Evolutionary conservation across 495 filamentous ascomycete genomes (phyloP).

Genomic region (Tuber microsphaerosporum): DNA sequence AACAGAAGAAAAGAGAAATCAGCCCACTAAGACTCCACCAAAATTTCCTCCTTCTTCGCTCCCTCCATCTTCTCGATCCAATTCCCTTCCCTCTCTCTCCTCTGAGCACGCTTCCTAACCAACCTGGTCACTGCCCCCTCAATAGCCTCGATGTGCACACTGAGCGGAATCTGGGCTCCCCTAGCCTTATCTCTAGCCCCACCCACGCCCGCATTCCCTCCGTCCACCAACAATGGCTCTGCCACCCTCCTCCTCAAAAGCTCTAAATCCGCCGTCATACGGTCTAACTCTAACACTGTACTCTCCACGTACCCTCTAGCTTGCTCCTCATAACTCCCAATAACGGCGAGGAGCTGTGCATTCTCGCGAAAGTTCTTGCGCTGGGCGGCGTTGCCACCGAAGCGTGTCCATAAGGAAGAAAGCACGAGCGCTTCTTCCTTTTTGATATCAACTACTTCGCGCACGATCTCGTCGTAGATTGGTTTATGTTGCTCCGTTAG

Average conservation of each 20-base stretch:
- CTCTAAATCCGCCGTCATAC: slow-evolving; percentile 41
- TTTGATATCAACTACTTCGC: slow-evolving; percentile 41
- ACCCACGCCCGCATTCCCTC: slow-evolving; percentile 11
- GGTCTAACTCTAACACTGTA: slow-evolving; percentile 39
- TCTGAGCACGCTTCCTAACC: slow-evolving; percentile 30
- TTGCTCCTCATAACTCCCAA: slow-evolving; percentile 41
- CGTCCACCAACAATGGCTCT: slow-evolving; percentile 34
- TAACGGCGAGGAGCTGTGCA: slow-evolving; percentile 37
- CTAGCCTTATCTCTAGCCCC: slow-evolving; percentile 6
- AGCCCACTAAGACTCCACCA: slow-evolving; percentile 22
- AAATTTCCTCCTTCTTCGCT: slow-evolving; percentile 31
- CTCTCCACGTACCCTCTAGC: slow-evolving; percentile 41
- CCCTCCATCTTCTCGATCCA: slow-evolving; percentile 30
- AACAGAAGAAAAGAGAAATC: not conserved
- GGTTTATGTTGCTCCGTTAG: slow-evolving; percentile 41
- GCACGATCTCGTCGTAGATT: slow-evolving; percentile 41
- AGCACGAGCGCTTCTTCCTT: slow-evolving; percentile 40
- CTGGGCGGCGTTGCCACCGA: slow-evolving; percentile 31
- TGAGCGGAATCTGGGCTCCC: slow-evolving; percentile 30
- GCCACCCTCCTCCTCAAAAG: slow-evolving; percentile 37
- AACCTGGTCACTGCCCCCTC: slow-evolving; percentile 33
- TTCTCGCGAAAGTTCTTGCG: slow-evolving; percentile 41
- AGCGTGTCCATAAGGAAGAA: slow-evolving; percentile 39
- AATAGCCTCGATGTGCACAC: slow-evolving; percentile 36
- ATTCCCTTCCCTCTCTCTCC: slow-evolving; percentile 35